Base-by-base conservation (phyloP, 768 basidiomycete species). In the Russula emetica region DNA sequence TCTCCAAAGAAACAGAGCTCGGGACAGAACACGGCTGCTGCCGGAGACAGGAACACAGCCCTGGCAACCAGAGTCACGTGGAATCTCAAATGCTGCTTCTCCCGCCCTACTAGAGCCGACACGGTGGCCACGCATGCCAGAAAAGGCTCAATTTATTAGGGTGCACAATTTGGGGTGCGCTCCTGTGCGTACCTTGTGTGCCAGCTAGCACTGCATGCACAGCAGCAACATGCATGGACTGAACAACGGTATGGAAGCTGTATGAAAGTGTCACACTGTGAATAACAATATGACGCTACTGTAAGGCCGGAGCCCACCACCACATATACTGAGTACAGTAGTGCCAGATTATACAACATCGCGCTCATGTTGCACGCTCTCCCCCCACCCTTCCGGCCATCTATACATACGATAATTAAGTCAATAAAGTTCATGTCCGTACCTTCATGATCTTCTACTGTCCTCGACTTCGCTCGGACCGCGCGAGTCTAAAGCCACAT, bases 341-440 rank as follows among this genome's bases (percentile, higher is more conserved):
- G 32, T 36, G 36, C 36, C 13, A 14, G 36, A 36, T 36, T 18
- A 30, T 52, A 28, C 50, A 52, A 20, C 45, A 52, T 28, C 11
- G 50, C 10, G 16, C 26, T 28, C 49, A 8, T 24, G 13, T 16
- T 50, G 50, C 20, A 26, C 18, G 18, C 16, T 20, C 28, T 8
- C 45, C 22, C 3, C 4, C 36, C n/a, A 4, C 10, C 20, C 9
- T 44, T 20, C 7, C 18, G 18, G 20, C n/a, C 47, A 49, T 28
- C 30, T 32, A 53, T 53, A 53, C 18, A 61, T 34, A 10, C 16
- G 6, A 61, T 61, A 55, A 38, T 50, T 24, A 24, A 55, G 26
- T 62, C 50, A 51, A 20, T 36, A 36, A 51, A 38, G 20, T 3
- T 13, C 38, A 47, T 20, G 13, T 38, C 49, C 11, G 8, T n/a